These are phyloP conservation scores for Mucor racemosus DNA, from an alignment of 371 early-diverging fungal genomes.

Conservation along the genomic window DNA sequence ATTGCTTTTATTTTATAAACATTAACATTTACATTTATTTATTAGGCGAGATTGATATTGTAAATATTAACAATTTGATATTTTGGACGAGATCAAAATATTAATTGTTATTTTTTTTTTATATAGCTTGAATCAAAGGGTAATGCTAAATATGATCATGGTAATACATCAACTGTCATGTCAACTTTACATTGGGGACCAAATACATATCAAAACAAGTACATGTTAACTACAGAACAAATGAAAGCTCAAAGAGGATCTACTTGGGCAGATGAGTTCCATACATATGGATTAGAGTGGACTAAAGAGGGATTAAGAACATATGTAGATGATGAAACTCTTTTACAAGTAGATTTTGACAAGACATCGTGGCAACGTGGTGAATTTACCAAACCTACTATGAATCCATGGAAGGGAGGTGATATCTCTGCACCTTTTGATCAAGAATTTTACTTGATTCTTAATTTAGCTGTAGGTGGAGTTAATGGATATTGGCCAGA, in stretches of 20 bases:
- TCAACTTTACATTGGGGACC: conserved; percentile 73
- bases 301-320: conserved; percentile 62
- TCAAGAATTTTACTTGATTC: conserved; percentile 65
- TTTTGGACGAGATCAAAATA: neutral
- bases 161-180: conserved; percentile 50
- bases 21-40: neutral
- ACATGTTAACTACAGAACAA: conserved; percentile 47
- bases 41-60: conserved; percentile 56
- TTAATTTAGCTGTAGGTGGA: conserved; percentile 77
- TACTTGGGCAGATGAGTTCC: conserved; percentile 53
- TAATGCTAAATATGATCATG: conserved; percentile 51
- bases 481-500: conserved; percentile 70
- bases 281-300: conserved; percentile 67
- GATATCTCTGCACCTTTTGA: conserved; percentile 68
- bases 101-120: neutral
- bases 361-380: conserved; percentile 53
- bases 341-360: conserved; percentile 64
- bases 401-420: conserved; percentile 61
- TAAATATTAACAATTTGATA: conserved; percentile 12
- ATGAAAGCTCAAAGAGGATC: conserved; percentile 27
- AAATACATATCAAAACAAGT: conserved; percentile 48
- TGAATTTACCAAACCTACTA: conserved; percentile 46
- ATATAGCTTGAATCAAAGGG: conserved; percentile 64
- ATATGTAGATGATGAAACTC: conserved; percentile 58
- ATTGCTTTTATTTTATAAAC: conserved; percentile 14